phyloP scores from a whole-genome alignment of 208 protist genomes.

The Crithidia brevicula region DNA sequence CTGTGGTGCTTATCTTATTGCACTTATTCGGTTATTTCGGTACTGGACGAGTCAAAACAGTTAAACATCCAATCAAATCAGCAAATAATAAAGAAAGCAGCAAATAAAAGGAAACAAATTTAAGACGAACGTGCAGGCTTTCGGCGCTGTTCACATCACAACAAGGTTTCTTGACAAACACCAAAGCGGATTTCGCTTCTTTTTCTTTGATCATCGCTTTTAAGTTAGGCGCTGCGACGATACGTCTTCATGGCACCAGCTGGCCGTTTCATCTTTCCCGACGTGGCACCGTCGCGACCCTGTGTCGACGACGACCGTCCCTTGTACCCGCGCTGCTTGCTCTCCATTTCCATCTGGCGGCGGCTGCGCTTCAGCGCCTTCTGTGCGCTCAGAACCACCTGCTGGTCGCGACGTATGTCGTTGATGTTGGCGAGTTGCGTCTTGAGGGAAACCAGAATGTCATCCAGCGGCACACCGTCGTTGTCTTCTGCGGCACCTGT shows the following conservation, averaged over 20 bases:
- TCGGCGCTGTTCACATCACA: too few relatives aligned
- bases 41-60: too few relatives aligned
- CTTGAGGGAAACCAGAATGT: slow-evolving; percentile 37
- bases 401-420: slow-evolving; percentile 32
- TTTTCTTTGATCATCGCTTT: too few relatives aligned
- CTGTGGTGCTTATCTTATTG: too few relatives aligned
- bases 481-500: slow-evolving; percentile 2
- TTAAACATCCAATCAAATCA: background rate
- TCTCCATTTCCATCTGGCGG: slow-evolving; percentile 39
- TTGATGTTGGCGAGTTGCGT: slow-evolving; percentile 34
- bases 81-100: background rate
- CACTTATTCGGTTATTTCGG: too few relatives aligned
- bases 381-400: slow-evolving; percentile 37
- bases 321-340: slow-evolving; percentile 13
- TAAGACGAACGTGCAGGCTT: too few relatives aligned
- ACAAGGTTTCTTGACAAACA: too few relatives aligned
- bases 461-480: slow-evolving; percentile 28
- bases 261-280: background rate
- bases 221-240: slow-evolving; percentile 1
- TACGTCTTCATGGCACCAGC: background rate
- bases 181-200: too few relatives aligned
- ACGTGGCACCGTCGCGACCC: background rate
- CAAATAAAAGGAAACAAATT: too few relatives aligned
- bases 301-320: background rate
- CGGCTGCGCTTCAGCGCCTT: slow-evolving; percentile 44